Evolutionary conservation across 345 rosid species (phyloP).

Genomic region (Eutrema yunnanense): DNA sequence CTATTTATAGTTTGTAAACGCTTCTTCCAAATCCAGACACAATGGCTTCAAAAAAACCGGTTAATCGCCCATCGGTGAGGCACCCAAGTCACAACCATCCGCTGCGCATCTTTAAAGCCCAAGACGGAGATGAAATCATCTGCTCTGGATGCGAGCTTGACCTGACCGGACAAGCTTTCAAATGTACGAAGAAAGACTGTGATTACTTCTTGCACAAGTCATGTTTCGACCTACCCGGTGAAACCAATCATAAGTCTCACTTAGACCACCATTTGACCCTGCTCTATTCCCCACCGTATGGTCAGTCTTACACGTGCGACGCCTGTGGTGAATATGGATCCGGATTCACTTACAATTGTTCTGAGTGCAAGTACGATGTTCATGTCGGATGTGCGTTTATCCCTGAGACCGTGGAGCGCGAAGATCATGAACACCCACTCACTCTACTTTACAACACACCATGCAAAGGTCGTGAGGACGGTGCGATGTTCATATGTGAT

Average conservation of each 20-base stretch:
- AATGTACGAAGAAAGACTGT: conserved; percentile 3
- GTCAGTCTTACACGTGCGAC: not conserved
- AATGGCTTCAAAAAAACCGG: not conserved
- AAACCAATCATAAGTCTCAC: conserved; percentile 15
- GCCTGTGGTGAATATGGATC: conserved; percentile 18
- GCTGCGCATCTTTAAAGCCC: not conserved
- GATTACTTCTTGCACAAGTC: conserved; percentile 28
- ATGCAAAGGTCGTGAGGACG: conserved; percentile 2
- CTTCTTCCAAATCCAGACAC: not conserved
- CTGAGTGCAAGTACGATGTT: conserved; percentile 14
- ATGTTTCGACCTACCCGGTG: conserved; percentile 8
- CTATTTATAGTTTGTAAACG: not conserved
- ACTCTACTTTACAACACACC: not conserved
- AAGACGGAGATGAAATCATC: not conserved
- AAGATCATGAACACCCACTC: conserved; percentile 12
- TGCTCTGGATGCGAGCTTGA: conserved; percentile 21
- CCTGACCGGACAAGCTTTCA: conserved; percentile 13
- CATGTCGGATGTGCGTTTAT: conserved; percentile 17
- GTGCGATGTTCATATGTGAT: not conserved
- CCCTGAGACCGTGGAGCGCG: not conserved
- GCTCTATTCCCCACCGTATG: conserved; percentile 5
- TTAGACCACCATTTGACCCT: conserved; percentile 4
- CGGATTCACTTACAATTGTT: conserved; percentile 11
- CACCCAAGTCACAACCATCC: conserved; percentile 21
- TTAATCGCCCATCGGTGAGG: not conserved